A percentile compares a stretch with the other conserved stretches of the same genome.
Conservation (phyloP, 306 rosid species). For the Citrullus mucosospermus region DNA sequence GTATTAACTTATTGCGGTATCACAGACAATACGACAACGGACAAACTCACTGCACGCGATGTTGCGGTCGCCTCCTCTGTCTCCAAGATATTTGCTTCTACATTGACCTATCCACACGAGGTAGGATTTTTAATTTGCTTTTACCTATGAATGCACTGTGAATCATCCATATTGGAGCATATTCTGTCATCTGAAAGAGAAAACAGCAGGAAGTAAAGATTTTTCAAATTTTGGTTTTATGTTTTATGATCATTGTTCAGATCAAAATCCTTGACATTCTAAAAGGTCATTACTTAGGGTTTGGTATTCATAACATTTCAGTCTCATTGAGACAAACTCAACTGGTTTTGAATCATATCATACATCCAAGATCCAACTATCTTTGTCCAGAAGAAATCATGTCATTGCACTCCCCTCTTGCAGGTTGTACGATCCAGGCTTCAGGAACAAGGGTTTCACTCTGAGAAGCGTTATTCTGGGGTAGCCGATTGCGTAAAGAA, state of each 20-base stretch:
- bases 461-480: slow-evolving; percentile 79
- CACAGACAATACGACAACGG: slow-evolving; percentile 45
- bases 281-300: neutral
- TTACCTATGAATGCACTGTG: neutral
- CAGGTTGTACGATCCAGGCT: slow-evolving; percentile 89
- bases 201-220: neutral
- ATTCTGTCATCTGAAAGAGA: neutral
- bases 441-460: slow-evolving; percentile 81
- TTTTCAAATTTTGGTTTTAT: neutral
- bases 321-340: neutral
- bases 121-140: slow-evolving; percentile 14
- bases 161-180: neutral
- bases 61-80: slow-evolving; percentile 82
- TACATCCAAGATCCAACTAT: neutral
- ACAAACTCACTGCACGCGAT: slow-evolving; percentile 62
- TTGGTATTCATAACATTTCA: neutral
- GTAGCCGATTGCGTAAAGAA: slow-evolving; percentile 53
- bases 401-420: slow-evolving; percentile 1
- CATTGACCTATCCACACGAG: slow-evolving; percentile 89
- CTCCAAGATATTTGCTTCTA: slow-evolving; percentile 82
- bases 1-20: slow-evolving; percentile 2
- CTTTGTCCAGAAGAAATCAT: neutral
- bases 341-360: neutral
- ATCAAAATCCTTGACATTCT: neutral
- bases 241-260: neutral